Evolutionary conservation across 495 filamentous ascomycete genomes (phyloP).

Genomic region (Daldinia decipiens): DNA sequence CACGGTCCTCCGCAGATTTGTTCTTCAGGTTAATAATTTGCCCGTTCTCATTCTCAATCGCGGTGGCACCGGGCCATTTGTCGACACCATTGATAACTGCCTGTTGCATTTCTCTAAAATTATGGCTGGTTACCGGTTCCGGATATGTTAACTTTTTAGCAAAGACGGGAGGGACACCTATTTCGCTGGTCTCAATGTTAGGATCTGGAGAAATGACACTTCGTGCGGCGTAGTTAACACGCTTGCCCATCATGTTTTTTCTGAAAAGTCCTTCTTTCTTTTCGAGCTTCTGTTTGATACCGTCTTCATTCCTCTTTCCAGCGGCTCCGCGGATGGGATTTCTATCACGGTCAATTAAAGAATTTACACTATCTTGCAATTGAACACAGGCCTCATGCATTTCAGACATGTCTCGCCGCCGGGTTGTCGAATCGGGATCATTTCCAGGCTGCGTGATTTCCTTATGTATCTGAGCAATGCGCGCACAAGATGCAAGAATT

Average conservation of each 20-base stretch:
- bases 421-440: constrained; percentile 22
- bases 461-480: constrained; percentile 77
- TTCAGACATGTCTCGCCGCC: constrained; percentile 53
- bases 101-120: constrained; percentile 93
- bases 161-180: constrained; percentile 97
- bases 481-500: constrained; percentile 75
- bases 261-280: constrained; percentile 99
- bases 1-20: constrained; percentile 85
- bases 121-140: constrained; percentile 96
- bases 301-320: constrained; percentile 74
- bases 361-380: constrained; percentile 90
- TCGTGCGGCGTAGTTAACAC: constrained; percentile 97
- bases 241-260: constrained; percentile 99
- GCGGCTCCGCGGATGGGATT: constrained; percentile 81
- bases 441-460: constrained; percentile 63
- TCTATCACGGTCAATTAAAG: constrained; percentile 85
- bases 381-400: constrained; percentile 72
- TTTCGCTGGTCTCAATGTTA: constrained; percentile 98
- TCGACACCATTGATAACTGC: constrained; percentile 95
- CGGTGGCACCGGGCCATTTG: constrained; percentile 92
- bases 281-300: constrained; percentile 97
- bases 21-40: constrained; percentile 87
- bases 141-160: constrained; percentile 96
- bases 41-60: constrained; percentile 95
- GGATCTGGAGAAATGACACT: constrained; percentile 99